These are phyloP conservation scores for Cladophialophora chaetospira DNA, from an alignment of 2,329 filamentous ascomycete species.

Conservation along the genomic window DNA sequence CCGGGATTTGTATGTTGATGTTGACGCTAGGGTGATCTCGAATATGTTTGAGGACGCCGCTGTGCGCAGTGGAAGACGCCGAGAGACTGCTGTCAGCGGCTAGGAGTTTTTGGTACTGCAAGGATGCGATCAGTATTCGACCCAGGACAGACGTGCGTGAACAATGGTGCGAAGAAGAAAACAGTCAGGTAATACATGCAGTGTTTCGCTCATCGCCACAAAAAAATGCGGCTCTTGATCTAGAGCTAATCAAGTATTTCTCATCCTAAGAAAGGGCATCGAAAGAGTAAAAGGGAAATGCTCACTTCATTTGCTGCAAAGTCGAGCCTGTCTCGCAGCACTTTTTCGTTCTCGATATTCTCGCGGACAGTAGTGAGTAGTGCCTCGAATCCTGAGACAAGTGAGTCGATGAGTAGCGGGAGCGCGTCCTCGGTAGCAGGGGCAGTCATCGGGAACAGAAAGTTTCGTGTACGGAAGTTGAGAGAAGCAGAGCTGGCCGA, in stretches of 20 bases:
- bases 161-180: conserved; percentile 34
- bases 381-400: conserved; percentile 21
- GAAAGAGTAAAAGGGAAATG: background rate
- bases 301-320: conserved; percentile 30
- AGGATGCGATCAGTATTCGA: conserved; percentile 35
- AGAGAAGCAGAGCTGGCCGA: background rate
- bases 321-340: conserved; percentile 20
- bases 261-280: conserved; percentile 36
- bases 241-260: conserved; percentile 71
- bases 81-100: conserved; percentile 24
- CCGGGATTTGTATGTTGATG: conserved; percentile 41
- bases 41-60: conserved; percentile 18
- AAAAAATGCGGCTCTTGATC: conserved; percentile 69
- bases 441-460: conserved; percentile 21
- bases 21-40: conserved; percentile 47
- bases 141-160: conserved; percentile 17
- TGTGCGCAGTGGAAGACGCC: conserved; percentile 14
- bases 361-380: conserved; percentile 13
- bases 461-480: background rate
- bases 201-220: conserved; percentile 64
- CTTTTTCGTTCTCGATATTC: conserved; percentile 19
- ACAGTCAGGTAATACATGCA: conserved; percentile 56
- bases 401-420: conserved; percentile 15
- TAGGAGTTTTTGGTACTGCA: conserved; percentile 42
- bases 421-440: conserved; percentile 13